phyloP scores from a whole-genome alignment of 2,329 filamentous ascomycete species.

The Xylariaceae sp. region DNA sequence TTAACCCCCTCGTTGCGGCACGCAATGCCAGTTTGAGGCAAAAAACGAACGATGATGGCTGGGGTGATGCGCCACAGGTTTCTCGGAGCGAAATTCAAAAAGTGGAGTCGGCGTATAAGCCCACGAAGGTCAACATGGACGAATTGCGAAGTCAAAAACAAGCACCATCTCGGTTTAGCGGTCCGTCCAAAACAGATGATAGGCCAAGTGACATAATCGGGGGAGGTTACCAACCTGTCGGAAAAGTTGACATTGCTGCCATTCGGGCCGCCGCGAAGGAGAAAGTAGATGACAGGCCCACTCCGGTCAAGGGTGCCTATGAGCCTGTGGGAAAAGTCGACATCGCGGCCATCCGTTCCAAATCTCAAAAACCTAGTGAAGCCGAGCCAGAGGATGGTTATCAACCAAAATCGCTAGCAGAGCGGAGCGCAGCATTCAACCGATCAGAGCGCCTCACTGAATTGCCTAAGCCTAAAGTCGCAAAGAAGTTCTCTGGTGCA shows the following conservation, averaged over 20 bases:
- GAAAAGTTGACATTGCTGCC: conserved; percentile 95
- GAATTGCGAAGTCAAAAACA: conserved; percentile 72
- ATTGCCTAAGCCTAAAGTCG: conserved; percentile 90
- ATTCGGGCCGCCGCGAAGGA: conserved; percentile 72
- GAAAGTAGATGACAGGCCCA: conserved; percentile 72
- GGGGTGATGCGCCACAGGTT: conserved; percentile 92
- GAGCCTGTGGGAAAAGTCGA: conserved; percentile 96
- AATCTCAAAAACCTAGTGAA: conserved; percentile 62
- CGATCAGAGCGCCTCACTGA: conserved; percentile 77
- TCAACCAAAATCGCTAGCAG: conserved; percentile 61
- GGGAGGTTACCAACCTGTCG: conserved; percentile 87
- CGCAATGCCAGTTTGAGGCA: conserved; percentile 53
- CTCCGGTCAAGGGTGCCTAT: conserved; percentile 85
- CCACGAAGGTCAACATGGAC: conserved; percentile 90
- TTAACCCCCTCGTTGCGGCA: conserved; percentile 66
- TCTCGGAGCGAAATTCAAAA: conserved; percentile 85
- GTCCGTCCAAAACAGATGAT: conserved; percentile 44
- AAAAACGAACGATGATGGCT: conserved; percentile 75
- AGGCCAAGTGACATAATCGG: conserved; percentile 62
- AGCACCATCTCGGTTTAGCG: conserved; percentile 59
- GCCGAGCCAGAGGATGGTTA: conserved; percentile 37
- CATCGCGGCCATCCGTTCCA: conserved; percentile 86
- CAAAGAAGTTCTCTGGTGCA: conserved; percentile 76
- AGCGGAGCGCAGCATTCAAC: conserved; percentile 70
- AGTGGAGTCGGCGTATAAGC: conserved; percentile 87